Conservation (phyloP, 768 basidiomycete genomes). For the Calocera viscosa region DNA sequence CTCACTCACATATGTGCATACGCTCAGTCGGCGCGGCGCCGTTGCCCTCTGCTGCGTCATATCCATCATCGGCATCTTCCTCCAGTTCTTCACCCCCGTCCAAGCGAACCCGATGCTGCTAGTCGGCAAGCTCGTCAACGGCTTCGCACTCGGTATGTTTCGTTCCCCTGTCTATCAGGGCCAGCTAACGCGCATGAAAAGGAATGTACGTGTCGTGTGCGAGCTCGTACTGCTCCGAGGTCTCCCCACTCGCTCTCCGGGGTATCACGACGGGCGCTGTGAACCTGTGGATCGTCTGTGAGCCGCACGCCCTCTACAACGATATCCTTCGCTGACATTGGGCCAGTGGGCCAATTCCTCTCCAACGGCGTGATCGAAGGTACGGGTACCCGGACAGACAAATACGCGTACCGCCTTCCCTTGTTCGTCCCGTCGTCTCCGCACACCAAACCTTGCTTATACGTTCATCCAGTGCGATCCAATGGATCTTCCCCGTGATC, state of each 20-base stretch:
- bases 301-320: not conserved
- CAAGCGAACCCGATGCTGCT: conserved; percentile 14
- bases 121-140: conserved; percentile 13
- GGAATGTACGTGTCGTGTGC: conserved; percentile 1
- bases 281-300: conserved; percentile 3
- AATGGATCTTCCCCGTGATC: conserved; percentile 23
- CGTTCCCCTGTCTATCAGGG: conserved; percentile 6
- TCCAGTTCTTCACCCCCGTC: conserved; percentile 17
- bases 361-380: conserved; percentile 4
- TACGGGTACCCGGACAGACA: not conserved
- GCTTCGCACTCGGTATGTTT: conserved; percentile 13
- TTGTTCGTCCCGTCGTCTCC: not conserved
- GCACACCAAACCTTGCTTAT: not conserved
- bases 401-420: conserved; percentile 2
- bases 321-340: not conserved
- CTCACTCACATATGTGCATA: not conserved
- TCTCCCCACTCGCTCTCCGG: not conserved
- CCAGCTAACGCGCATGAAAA: not conserved
- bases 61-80: conserved; percentile 11
- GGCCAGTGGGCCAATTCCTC: not conserved
- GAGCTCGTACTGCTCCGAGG: not conserved
- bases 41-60: conserved; percentile 6
- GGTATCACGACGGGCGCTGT: conserved; percentile 1
- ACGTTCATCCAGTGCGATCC: conserved; percentile 1
- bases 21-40: conserved; percentile 14